Base-by-base conservation (phyloP, 73 alveolate species). In the Paramecium caudatum region DNA sequence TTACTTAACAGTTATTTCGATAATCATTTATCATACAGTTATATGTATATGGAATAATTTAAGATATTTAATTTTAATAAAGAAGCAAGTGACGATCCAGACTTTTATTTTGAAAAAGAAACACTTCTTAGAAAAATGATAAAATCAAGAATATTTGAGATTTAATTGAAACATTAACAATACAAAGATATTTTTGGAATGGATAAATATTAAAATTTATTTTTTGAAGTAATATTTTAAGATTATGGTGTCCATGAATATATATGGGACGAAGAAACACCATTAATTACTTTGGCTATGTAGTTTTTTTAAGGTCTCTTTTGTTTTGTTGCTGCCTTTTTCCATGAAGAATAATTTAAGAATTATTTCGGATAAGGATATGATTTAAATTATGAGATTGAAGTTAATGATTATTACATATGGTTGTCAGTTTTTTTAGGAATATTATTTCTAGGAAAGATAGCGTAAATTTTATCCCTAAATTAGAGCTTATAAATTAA, bases 211-310 rank as follows among this genome's bases (percentile, higher is more conserved):
- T 32, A 32, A 41, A 74, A 43, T 74, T 47, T 74, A 36, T 27
- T 27, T 21, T 74, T 74, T 74, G 88, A 74, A 74, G 47, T 74
- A 4, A 45, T 74, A 16, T 74, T 16, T 45, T 4, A 74, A 41
- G 88, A 74, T 13, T 74, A 74, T 41, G 88, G 88, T 2, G 21
- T 74, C 16, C 88, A 74, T 74, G 88, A 74, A 39, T 74, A 37
- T 27, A 74, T 74, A 15, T 74, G 88, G 88, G 88, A 74, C 43
- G 65, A 19, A 37, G 88, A 74, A 23, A 74, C 88, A 2, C 88
- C 88, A 37, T 39, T 27, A 4, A 41, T 74, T 16, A 16, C 39
- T 4, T 74, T 74, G 15, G 19, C 16, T 37, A 19, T 41, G 39
- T n/a, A 36, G 19, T 74, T 74, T 41, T 74, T 74, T 74, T 10